Evolutionary conservation across 1,139 yeast species (phyloP), one percentile per base, ranked within the genome.

Genomic region (Pichia cactophila): DNA sequence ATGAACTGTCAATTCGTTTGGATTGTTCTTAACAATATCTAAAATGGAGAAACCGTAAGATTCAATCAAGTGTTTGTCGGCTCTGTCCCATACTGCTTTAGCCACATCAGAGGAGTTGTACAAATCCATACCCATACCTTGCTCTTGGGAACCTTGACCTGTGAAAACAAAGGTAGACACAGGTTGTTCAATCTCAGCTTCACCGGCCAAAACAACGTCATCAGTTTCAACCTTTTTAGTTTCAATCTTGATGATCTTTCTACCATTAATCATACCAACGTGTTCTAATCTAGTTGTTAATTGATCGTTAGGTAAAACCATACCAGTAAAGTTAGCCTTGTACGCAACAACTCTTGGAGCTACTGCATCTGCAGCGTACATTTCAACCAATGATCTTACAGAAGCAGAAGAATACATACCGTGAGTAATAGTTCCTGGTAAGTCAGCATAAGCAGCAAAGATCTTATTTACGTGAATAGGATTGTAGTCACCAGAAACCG

Each of bases 71-170:
- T 94, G 98, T 56, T 71, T 70, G 67, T 92, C 98, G 54, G 99
- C 99, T 68, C 89, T 86, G 69, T 92, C 97, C 98, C 99, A 92
- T 56, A 92, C 97, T 56, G 80, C 81, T 64, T 83, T 83, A 52
- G 99, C 98, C 67, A 94, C 97, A 41, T 80, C 88, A 49, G 96
- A 86, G 46, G 88, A 78, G 57, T 82, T 83, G 71, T 92, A 92
- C 66, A 92, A 78, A 70, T 94, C 98, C 99, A 92, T 92, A 75
- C 99, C 98, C 99, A 92, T 92, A 67, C 97, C 97, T 75, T 94
- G 98, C 71, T 94, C 98, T 73, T 92, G 98, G 53, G 98, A 90
- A 68, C 99, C 99, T 77, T 92, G 99, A 68, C 98, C 99, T 59
- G 99, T 92, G 74, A 94, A 92, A 53, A 92, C 96, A 67, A 86